Conservation (phyloP, 164 flowering plant genomes). For the Stephania japonica region DNA sequence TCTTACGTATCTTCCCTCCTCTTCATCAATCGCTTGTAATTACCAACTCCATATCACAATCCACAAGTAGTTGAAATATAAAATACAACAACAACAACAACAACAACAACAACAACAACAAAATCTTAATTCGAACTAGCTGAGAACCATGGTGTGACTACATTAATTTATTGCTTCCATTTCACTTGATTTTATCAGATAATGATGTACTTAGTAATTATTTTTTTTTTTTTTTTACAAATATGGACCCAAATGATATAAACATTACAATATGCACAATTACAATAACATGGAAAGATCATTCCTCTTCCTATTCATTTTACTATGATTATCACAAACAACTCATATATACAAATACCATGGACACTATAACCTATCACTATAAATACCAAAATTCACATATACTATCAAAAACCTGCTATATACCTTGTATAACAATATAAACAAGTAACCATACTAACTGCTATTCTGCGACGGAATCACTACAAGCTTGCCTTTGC, state of each 20-base stretch:
- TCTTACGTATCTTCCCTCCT: too few species aligned
- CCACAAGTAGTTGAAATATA: neutral
- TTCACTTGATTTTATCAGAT: too few species aligned
- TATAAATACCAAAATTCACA: neutral
- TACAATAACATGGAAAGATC: neutral
- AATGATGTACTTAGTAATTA: too few species aligned
- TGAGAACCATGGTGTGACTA: too few species aligned
- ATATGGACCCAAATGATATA: too few species aligned
- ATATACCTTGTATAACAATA: constrained; percentile 3
- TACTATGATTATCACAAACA: neutral
- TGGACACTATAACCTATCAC: neutral
- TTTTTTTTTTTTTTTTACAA: too few species aligned
- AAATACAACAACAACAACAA: too few species aligned
- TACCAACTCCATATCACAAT: neutral
- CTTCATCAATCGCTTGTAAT: neutral
- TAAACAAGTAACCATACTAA: constrained; percentile 5
- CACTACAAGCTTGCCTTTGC: neutral
- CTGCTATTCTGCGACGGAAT: neutral
- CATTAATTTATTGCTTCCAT: too few species aligned
- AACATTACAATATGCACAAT: neutral
- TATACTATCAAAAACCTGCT: neutral
- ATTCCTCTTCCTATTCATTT: neutral
- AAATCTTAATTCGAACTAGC: too few species aligned
- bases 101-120: too few species aligned
- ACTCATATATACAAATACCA: neutral